Base-by-base conservation (phyloP, 257 asterid genomes). In the Rehmannia glutinosa region DNA sequence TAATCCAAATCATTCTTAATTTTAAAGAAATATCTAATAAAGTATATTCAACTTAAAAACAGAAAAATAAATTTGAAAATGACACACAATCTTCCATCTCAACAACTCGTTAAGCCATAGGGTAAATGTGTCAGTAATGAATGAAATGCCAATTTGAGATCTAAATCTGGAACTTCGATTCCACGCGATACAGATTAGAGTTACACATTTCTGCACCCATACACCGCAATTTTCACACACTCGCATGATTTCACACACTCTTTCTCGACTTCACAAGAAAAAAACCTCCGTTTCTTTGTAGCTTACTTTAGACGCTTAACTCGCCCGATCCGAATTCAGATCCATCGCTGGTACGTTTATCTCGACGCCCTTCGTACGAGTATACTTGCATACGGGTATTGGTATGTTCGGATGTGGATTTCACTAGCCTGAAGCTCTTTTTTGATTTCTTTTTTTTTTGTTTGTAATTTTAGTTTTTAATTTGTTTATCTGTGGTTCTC, bases 161-260 rank as follows among this genome's bases (percentile, higher is more conserved):
- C 81, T 77, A 62, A 71, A 76, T 71, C 72, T 72, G 33, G 28
- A 21, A 35, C 79, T 73, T 64, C 49, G 45, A 52, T 69, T 69
- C 54, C 66, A 53, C 76, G 76, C 70, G 75, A 72, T 55, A 23
- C 4, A 20, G 57, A 5, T n/a, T n/a, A n/a, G n/a, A n/a, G n/a
- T n/a, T n/a, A n/a, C n/a, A n/a, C n/a, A n/a, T 56, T 21, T 62
- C 74, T 35, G 30, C 52, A 62, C 46, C 21, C 17, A 30, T 17
- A 0, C 73, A 15, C 52, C 9, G 21, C 15, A 39, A 7, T 62
- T 41, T 20, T 39, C 78, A 55, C 77, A 24, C 68, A 33, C 36
- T 54, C 72, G n/a, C 49, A 46, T 30, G 68, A 36, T 59, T 68
- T 67, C 73, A 10, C 72, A 0, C 56, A 3, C 53, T 5, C 30